Evolutionary conservation across 78 protist species (phyloP), one percentile per base, ranked within the genome.

Genomic region (Dictyostelium purpureum): DNA sequence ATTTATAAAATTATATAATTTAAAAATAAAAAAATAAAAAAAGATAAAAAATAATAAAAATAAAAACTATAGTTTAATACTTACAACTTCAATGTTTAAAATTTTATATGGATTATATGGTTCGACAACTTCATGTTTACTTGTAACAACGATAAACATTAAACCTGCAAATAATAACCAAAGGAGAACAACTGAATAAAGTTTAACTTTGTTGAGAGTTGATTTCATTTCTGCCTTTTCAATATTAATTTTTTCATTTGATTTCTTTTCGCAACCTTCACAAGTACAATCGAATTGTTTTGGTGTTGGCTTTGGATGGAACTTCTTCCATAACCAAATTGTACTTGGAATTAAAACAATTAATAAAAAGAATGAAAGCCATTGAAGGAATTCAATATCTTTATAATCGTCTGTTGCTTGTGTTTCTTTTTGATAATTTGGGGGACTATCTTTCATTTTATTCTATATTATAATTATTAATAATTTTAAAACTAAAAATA

Each of bases 91-190:
- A 31, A 83, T 45, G 43, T 61, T 74, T 14, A 83, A 45, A 26
- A 83, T 19, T 7, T 56, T 47, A 49, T 71, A 83, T 38, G 90
- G 90, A 71, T 83, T 83, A 28, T 83, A 83, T 42, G 90, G 90
- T 45, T 83, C 90, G 2, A 38, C 18, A 16, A 56, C 79, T 12
- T 6, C n/a, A 4, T 33, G 6, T 6, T 33, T 45, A 28, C 35
- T 26, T 14, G 63, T 45, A 11, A 40, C 4, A 26, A 83, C 81
- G 38, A 10, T 56, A 51, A 37, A 70, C 35, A 83, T 9, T 24
- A 83, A 18, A 6, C 26, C 1, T 14, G 71, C 14, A 76, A 71
- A 83, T 28, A 71, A 10, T 9, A 52, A 14, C 71, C 75, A 83
- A 18, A 83, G 14, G 6, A 59, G 10, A 14, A 51, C 77, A 45